These are phyloP conservation scores for Chrysosphaeria jannelii DNA, from an alignment of 2,329 filamentous ascomycete genomes.

Conservation along the genomic window DNA sequence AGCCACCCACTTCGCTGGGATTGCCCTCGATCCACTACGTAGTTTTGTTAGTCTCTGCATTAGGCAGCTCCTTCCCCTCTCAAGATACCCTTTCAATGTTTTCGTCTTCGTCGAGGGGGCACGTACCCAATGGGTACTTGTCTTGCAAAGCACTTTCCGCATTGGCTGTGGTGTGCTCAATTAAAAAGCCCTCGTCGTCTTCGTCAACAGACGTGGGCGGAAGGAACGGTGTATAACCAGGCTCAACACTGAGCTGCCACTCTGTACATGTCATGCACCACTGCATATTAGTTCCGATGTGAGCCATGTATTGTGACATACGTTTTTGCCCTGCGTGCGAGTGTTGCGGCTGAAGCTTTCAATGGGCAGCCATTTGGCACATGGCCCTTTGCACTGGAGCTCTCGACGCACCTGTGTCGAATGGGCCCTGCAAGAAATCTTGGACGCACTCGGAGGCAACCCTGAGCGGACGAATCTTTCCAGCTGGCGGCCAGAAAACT, in stretches of 20 bases:
- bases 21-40: conserved; percentile 5
- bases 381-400: conserved; percentile 8
- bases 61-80: too few relatives aligned
- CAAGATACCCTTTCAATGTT: conserved; percentile 2
- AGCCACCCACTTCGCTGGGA: conserved; percentile 3
- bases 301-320: conserved; percentile 5
- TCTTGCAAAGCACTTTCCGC: background rate
- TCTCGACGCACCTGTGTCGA: conserved; percentile 4
- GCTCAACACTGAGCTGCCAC: conserved; percentile 7
- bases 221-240: conserved; percentile 5
- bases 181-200: conserved; percentile 2
- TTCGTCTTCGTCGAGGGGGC: conserved; percentile 2
- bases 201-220: conserved; percentile 4
- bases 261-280: conserved; percentile 10
- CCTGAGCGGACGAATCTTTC: conserved; percentile 5
- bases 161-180: background rate
- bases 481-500: conserved; percentile 9
- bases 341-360: conserved; percentile 10
- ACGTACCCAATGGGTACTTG: too few relatives aligned
- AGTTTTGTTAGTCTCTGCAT: too few relatives aligned
- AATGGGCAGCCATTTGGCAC: conserved; percentile 6
- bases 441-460: conserved; percentile 5
- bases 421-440: conserved; percentile 8
- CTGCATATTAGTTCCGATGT: conserved; percentile 5
- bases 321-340: conserved; percentile 6